Conservation (phyloP, 768 basidiomycete species). For the Boletus reticuloceps region DNA sequence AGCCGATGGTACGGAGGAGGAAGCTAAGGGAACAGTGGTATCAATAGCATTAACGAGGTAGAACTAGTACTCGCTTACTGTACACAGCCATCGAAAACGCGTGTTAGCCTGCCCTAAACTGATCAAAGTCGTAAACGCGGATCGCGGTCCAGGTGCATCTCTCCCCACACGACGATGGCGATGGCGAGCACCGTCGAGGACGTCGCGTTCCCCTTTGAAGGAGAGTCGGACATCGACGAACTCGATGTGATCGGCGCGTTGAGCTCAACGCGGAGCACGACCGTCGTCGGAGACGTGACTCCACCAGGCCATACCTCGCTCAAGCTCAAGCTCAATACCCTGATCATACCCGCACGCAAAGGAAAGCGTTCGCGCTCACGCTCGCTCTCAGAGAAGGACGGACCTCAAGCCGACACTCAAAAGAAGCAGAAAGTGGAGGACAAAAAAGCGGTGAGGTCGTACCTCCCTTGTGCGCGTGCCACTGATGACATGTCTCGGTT, state of each 20-base stretch:
- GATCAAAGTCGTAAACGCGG: no score
- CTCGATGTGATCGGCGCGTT: slow-evolving; percentile 28
- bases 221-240: slow-evolving; percentile 24
- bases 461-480: background rate
- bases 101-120: slow-evolving; percentile 27
- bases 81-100: slow-evolving; percentile 21
- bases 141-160: background rate
- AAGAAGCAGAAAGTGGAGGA: slow-evolving; percentile 35
- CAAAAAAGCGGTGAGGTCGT: slow-evolving; percentile 39
- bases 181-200: slow-evolving; percentile 1
- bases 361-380: slow-evolving; percentile 19
- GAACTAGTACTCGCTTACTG: background rate
- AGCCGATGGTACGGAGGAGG: slow-evolving; percentile 77
- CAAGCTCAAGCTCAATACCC: background rate
- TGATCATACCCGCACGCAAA: slow-evolving; percentile 11
- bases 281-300: slow-evolving; percentile 28
- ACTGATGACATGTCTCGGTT: background rate
- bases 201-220: slow-evolving; percentile 9
- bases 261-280: slow-evolving; percentile 26
- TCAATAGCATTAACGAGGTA: background rate
- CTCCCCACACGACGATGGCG: background rate
- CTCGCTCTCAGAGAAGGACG: slow-evolving; percentile 4
- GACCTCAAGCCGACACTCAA: background rate
- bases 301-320: slow-evolving; percentile 12
- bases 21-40: slow-evolving; percentile 73